Conservation (phyloP, 148 eudicot species). For the Fallopia convolvulus region DNA sequence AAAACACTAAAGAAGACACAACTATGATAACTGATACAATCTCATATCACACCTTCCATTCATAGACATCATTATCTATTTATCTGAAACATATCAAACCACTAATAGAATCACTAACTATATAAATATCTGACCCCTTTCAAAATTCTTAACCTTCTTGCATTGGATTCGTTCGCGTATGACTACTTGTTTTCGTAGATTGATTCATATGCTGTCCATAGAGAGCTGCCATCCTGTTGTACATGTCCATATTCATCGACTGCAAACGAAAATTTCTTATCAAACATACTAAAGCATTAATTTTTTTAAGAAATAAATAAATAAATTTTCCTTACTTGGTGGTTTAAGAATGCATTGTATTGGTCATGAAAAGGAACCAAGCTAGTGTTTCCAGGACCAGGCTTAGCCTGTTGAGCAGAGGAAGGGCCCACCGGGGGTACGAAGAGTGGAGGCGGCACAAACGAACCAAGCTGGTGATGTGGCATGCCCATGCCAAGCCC, state of each 20-base stretch:
- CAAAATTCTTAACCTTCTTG: constrained; percentile 28
- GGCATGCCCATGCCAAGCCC: constrained; percentile 49
- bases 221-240: constrained; percentile 60
- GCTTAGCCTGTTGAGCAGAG: constrained; percentile 32
- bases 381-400: constrained; percentile 22
- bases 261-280: constrained; percentile 18
- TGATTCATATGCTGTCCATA: constrained; percentile 52
- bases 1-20: neutral
- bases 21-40: neutral
- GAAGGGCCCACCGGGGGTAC: constrained; percentile 29
- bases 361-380: constrained; percentile 41
- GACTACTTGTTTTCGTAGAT: constrained; percentile 27
- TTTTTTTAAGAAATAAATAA: neutral
- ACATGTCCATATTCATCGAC: constrained; percentile 70
- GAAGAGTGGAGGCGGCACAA: constrained; percentile 25
- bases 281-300: neutral
- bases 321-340: constrained; percentile 42
- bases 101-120: constrained; percentile 4
- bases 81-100: neutral
- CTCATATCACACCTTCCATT: neutral
- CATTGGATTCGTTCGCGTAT: constrained; percentile 26
- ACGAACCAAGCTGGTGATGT: constrained; percentile 22
- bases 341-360: constrained; percentile 49
- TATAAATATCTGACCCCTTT: neutral
- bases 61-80: neutral